A percentile compares a stretch with the other conserved stretches of the same genome.
Evolutionary conservation across 306 rosid species (phyloP).

Genomic region (Cercis canadensis): DNA sequence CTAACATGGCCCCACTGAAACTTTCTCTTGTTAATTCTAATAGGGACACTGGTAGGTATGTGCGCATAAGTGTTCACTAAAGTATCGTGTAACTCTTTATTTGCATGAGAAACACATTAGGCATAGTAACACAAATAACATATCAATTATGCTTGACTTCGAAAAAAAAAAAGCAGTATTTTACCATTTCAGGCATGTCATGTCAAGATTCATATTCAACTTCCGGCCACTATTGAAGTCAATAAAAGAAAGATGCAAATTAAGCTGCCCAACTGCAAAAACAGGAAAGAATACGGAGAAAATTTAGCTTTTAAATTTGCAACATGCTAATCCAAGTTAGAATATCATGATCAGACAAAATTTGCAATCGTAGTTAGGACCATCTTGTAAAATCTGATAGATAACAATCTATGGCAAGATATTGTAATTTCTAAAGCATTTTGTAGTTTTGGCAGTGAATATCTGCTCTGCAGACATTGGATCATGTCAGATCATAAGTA

Average conservation of each 20-base stretch:
- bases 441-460: no score
- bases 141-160: not conserved
- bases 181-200: constrained; percentile 83
- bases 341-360: constrained; percentile 18
- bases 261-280: constrained; percentile 71
- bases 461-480: no score
- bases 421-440: no score
- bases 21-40: no score
- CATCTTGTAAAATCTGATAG: not conserved
- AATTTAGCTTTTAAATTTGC: constrained; percentile 1
- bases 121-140: not conserved
- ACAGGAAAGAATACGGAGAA: constrained; percentile 26
- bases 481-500: no score
- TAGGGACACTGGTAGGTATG: no score
- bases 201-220: constrained; percentile 62
- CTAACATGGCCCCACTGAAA: no score
- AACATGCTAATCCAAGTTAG: not conserved
- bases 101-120: not conserved
- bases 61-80: no score
- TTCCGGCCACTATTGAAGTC: constrained; percentile 60
- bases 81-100: no score
- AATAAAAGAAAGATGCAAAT: constrained; percentile 71
- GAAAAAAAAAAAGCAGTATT: constrained; percentile 15
- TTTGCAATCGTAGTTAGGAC: constrained; percentile 1
- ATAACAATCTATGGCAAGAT: no score